phyloP scores from a whole-genome alignment of 2,329 filamentous ascomycete species.

The Chrysoporthe puriensis region DNA sequence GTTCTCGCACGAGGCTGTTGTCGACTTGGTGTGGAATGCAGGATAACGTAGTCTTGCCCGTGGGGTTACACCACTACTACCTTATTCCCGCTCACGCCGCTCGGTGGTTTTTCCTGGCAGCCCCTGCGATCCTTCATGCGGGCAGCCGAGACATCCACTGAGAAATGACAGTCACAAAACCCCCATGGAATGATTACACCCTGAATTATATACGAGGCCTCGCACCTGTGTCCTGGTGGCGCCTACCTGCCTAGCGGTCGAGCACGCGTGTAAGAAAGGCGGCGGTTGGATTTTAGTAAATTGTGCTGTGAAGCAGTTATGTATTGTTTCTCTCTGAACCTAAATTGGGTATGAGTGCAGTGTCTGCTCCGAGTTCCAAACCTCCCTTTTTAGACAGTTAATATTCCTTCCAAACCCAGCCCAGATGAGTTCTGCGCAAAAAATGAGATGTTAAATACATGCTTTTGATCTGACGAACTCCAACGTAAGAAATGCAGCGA shows the following conservation, averaged over 20 bases:
- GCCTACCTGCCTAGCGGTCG: background rate
- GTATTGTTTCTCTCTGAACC: background rate
- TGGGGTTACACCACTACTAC: too few relatives aligned
- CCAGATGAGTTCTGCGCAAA: too few relatives aligned
- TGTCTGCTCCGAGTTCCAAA: too few relatives aligned
- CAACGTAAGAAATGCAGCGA: too few relatives aligned
- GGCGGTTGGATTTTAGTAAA: too few relatives aligned
- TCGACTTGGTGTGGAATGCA: background rate
- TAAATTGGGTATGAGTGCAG: too few relatives aligned
- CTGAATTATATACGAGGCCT: background rate
- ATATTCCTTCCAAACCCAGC: too few relatives aligned
- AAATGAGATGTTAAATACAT: too few relatives aligned
- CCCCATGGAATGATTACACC: background rate
- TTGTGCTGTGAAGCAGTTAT: too few relatives aligned
- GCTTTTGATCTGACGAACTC: too few relatives aligned
- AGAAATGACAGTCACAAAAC: background rate
- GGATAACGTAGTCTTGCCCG: background rate
- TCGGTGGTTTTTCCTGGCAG: background rate
- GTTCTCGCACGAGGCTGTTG: background rate
- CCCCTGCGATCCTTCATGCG: background rate
- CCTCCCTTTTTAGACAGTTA: too few relatives aligned
- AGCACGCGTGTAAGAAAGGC: too few relatives aligned
- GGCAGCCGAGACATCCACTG: background rate
- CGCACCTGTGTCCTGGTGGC: background rate
- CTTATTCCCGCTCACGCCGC: background rate